Evolutionary conservation across 176 grass and related monocot species (phyloP).

Genomic region (Musa acuminata): DNA sequence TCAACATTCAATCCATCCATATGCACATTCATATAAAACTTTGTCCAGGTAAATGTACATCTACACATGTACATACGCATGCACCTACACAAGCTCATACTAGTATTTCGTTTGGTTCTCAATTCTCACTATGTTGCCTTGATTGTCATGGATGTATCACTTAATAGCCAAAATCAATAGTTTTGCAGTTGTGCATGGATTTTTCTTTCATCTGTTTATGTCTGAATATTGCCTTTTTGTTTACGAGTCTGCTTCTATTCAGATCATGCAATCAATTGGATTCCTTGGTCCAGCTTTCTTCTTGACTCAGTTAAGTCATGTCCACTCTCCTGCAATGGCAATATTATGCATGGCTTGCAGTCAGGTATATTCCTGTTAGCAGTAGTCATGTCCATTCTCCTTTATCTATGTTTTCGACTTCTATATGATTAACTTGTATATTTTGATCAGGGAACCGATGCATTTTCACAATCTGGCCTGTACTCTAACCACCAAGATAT

Average conservation of each 20-base stretch:
- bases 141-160: no score
- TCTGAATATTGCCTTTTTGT: constrained; percentile 5
- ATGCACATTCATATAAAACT: no score
- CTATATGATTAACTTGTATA: background rate
- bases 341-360: constrained; percentile 91
- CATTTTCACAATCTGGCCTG: constrained; percentile 90
- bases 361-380: constrained; percentile 45
- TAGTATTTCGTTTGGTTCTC: no score
- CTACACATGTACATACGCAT: no score
- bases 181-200: no score
- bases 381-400: background rate
- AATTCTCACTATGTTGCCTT: no score
- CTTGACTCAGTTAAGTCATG: constrained; percentile 88
- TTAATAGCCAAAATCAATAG: no score
- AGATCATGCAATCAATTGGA: constrained; percentile 99
- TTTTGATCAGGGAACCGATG: constrained; percentile 65
- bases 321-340: constrained; percentile 76
- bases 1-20: no score
- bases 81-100: no score
- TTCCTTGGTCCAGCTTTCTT: constrained; percentile 98
- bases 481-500: constrained; percentile 99
- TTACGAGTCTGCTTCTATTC: constrained; percentile 8
- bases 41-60: no score
- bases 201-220: background rate
- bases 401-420: background rate